Base-by-base conservation (phyloP, 129 eudicot species). In the Pulicaria dysenterica region DNA sequence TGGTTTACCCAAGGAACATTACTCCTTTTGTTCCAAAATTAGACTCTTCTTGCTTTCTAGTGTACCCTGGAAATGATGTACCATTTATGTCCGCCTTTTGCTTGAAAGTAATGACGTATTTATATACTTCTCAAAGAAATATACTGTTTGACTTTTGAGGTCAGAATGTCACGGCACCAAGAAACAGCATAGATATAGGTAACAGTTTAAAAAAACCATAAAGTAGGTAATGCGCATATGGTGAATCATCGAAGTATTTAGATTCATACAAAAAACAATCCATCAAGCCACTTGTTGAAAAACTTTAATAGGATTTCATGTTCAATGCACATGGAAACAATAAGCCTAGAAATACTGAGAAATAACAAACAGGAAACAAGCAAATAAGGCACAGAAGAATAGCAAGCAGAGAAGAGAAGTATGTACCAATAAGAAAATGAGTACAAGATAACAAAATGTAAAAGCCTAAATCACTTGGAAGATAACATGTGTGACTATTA, bases 11-110 rank as follows among this genome's bases (percentile, higher is more conserved):
- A 54, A 42, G 1, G 38, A 54, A 73, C 15, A 19, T 42, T 55
- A 70, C 58, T 49, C 38, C 75, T 24, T 5, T 45, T 5, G 8
- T 42, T 42, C 40, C 34, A 12, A 56, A 41, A 12, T 43, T 13
- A 57, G 31, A 71, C 65, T 24, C 43, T 9, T 19, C 43, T 57
- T 69, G 13, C 10, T 8, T 72, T 48, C 44, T 43, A 58, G 37
- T 58, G 43, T 58, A 43, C 31, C 45, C 37, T 55, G 1, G 36
- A 43, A 58, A 36, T 46, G 44, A 57, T 37, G 54, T 45, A 24
- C 6, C 72, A n/a, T n/a, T n/a, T n/a, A n/a, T n/a, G n/a, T n/a
- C n/a, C n/a, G n/a, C n/a, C n/a, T n/a, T n/a, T n/a, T n/a, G n/a
- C n/a, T n/a, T n/a, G n/a, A n/a, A n/a, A n/a, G n/a, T n/a, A n/a